Conservation (phyloP, 441 rosid genomes). For the Erodium texanum region DNA sequence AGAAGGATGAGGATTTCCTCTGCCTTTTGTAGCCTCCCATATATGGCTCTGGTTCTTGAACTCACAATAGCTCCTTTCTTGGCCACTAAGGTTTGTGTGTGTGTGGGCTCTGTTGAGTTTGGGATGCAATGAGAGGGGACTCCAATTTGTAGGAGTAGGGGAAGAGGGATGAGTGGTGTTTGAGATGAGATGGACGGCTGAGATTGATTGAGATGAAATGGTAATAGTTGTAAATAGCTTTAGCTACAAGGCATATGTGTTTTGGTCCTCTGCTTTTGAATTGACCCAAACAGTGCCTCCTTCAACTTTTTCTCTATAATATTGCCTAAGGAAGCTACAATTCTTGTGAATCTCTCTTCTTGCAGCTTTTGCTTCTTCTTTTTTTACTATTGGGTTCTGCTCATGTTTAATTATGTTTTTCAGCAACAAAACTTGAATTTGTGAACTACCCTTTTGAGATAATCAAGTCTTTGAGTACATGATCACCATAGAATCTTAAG, state of each 20-base stretch:
- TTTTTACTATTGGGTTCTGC: too few species aligned
- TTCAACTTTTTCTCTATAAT: background rate
- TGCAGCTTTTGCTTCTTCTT: constrained; percentile 3
- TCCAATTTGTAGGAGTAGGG: constrained; percentile 22
- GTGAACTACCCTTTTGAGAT: too few species aligned
- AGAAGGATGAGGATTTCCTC: constrained; percentile 43
- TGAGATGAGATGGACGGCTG: constrained; percentile 23
- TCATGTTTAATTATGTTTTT: too few species aligned
- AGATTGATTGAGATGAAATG: constrained; percentile 20
- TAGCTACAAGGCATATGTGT: constrained; percentile 20
- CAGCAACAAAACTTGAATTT: too few species aligned
- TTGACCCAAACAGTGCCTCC: constrained; percentile 18
- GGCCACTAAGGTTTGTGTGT: background rate
- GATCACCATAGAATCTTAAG: too few species aligned
- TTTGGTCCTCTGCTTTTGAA: constrained; percentile 31
- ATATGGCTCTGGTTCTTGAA: too few species aligned
- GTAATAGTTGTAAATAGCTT: constrained; percentile 17
- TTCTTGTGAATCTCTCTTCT: background rate
- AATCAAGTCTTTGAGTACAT: too few species aligned
- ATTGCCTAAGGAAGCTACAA: constrained; percentile 9
- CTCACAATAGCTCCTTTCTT: too few species aligned
- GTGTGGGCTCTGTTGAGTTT: background rate
- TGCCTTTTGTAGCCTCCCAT: constrained; percentile 36
- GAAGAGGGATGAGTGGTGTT: background rate
- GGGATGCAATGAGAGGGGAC: constrained; percentile 1